A percentile compares a stretch with the other conserved stretches of the same genome.
Evolutionary conservation across 2,329 filamentous ascomycete species (phyloP).

Genomic region (Aquanectria penicillioides): DNA sequence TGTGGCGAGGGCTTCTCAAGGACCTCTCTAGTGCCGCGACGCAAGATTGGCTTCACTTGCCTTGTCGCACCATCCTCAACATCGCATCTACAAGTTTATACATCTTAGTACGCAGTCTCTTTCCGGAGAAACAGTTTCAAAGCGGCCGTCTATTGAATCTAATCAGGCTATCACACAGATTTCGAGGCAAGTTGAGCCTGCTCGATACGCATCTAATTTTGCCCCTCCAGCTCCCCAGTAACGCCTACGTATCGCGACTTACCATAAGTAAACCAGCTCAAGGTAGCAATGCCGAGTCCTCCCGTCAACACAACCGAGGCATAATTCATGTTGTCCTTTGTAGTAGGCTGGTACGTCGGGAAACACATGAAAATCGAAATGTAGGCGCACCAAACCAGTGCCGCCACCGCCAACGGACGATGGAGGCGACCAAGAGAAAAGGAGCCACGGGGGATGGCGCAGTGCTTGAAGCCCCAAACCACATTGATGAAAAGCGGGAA

Average conservation of each 20-base stretch:
- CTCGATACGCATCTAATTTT: too few species aligned
- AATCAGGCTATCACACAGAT: too few species aligned
- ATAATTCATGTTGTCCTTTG: slow-evolving; percentile 17
- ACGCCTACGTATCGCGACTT: slow-evolving; percentile 1
- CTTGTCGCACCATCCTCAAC: too few species aligned
- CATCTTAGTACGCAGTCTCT: too few species aligned
- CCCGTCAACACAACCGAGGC: neutral
- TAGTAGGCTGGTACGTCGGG: slow-evolving; percentile 10
- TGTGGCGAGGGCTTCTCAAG: too few species aligned
- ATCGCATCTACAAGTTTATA: too few species aligned
- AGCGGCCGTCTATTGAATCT: too few species aligned
- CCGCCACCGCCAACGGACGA: neutral
- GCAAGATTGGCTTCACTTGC: too few species aligned
- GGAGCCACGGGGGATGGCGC: neutral
- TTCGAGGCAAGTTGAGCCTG: too few species aligned
- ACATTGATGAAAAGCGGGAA: slow-evolving; percentile 14
- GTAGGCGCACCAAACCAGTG: slow-evolving; percentile 10
- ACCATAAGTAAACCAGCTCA: slow-evolving; percentile 13
- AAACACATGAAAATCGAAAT: slow-evolving; percentile 16
- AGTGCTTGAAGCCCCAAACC: slow-evolving; percentile 12
- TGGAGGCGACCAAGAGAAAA: slow-evolving; percentile 3
- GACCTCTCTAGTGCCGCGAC: too few species aligned
- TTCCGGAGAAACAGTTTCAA: too few species aligned
- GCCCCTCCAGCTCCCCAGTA: neutral
- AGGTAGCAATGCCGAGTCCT: neutral